Conservation (phyloP, 768 basidiomycete genomes). For the Coprinopsis sp. region DNA sequence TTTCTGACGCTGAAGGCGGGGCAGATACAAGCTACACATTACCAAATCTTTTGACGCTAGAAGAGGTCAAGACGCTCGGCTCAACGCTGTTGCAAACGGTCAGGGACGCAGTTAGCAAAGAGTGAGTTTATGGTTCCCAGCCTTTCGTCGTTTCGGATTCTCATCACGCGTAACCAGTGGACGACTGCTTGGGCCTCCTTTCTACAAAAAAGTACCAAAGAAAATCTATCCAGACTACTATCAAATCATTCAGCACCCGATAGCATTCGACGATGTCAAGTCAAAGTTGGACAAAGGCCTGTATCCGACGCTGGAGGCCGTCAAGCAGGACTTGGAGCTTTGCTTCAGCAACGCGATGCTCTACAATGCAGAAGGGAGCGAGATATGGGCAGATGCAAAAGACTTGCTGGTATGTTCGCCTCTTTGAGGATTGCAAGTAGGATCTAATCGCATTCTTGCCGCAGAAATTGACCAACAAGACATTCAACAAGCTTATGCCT, state of each 20-base stretch:
- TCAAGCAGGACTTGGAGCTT: conserved; percentile 68
- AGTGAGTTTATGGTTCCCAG: conserved; percentile 53
- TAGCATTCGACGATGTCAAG: conserved; percentile 88
- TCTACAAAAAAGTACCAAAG: conserved; percentile 66
- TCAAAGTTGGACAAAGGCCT: conserved; percentile 55
- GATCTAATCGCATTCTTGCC: conserved; percentile 3
- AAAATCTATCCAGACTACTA: conserved; percentile 87
- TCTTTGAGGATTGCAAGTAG: neutral
- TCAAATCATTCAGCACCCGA: conserved; percentile 68
- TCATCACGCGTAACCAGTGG: conserved; percentile 44
- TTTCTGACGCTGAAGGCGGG: conserved; percentile 18
- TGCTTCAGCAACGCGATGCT: conserved; percentile 79
- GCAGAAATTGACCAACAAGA: conserved; percentile 49
- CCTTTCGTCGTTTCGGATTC: neutral
- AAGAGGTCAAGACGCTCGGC: conserved; percentile 59
- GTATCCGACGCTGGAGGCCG: conserved; percentile 62
- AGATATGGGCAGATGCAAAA: conserved; percentile 80
- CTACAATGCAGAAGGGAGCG: conserved; percentile 78
- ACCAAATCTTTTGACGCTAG: conserved; percentile 23
- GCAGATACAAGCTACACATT: conserved; percentile 15
- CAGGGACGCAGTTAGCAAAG: conserved; percentile 81
- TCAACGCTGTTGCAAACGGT: conserved; percentile 71
- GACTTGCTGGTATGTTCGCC: conserved; percentile 59
- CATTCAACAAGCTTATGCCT: conserved; percentile 42
- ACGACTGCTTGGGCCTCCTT: conserved; percentile 56